Base-by-base conservation (phyloP, 2,329 filamentous ascomycete genomes). In the Sordariomycetes sp. region DNA sequence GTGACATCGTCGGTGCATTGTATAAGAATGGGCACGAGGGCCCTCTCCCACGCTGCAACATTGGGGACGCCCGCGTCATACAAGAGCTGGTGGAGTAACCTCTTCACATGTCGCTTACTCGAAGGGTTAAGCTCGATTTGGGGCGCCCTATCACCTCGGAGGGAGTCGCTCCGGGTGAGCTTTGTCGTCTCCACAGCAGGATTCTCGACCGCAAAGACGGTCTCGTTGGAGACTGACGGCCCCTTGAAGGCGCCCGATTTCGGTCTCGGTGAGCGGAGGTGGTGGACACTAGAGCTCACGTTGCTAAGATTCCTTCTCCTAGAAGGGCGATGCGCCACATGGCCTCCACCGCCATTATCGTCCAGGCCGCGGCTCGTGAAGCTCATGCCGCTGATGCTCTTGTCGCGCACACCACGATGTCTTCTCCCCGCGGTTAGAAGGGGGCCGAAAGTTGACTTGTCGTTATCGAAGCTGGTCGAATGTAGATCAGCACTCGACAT, bases 1-100 rank as follows among this genome's bases (percentile, higher is more conserved):
- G 95, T 88, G 3, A 99, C 92, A 67, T 97, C 94, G 63, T 97
- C 91, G 0, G 93, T 95, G 62, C 92, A 94, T 64, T 88, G 88
- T 24, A 97, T 77, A 22, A 99, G 79, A 57, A 99, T 95, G 0
- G 94, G 94, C 55, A 97, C 81, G 14, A 99, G 76, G 0, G 93
- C 90, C 63, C 86, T 92, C 68, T 97, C 89, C 94, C 94, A 99
- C 32, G 87, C 87, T 2, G 81, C 75, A 1, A 84, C 77, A 64
- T 89, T 87, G 14, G 87, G 80, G 25, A 99, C 83, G 3, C 81
- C 78, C 2, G 84, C 82, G 68, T 97, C 93, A 60, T 86, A 79
- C 1, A 99, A 73, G 40, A 97, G 79, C 69, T 99, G 94, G 48
- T 83, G 84, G 18, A 99, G 78, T 3, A 99, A 80, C 66, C 86